Evolutionary conservation across 192 early-diverging fungal genomes (phyloP).

Genomic region (Umbelopsis vinacea): DNA sequence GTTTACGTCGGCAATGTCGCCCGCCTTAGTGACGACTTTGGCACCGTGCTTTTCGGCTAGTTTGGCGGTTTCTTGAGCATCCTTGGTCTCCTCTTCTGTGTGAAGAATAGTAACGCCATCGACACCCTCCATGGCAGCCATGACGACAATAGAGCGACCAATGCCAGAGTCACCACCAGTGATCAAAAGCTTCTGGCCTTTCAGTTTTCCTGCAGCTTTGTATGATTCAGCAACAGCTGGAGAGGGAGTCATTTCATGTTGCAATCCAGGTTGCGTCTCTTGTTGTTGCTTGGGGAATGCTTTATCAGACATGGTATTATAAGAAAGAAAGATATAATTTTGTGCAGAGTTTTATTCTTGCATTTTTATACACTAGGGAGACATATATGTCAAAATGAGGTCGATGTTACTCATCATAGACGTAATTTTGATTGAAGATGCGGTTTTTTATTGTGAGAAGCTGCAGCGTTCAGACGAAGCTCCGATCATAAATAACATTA

Average conservation of each 20-base stretch:
- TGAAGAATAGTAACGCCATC: conserved; percentile 49
- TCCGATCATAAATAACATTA: no score
- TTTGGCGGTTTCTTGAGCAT: conserved; percentile 41
- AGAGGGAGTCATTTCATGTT: conserved; percentile 41
- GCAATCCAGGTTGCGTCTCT: conserved; percentile 41
- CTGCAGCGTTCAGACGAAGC: no score
- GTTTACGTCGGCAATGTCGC: conserved; percentile 32
- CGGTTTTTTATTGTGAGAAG: background rate
- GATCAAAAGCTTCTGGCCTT: conserved; percentile 47
- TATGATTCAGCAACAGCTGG: conserved; percentile 39
- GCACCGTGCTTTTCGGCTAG: conserved; percentile 20
- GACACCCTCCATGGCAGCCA: conserved; percentile 49
- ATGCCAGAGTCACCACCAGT: conserved; percentile 49
- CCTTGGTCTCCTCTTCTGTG: conserved; percentile 44
- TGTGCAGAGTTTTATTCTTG: no score
- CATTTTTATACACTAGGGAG: background rate
- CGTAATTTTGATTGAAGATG: conserved; percentile 1
- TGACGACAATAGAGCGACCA: conserved; percentile 48
- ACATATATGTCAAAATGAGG: background rate
- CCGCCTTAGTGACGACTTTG: conserved; percentile 10
- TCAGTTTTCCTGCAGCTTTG: conserved; percentile 43
- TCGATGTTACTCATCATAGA: background rate
- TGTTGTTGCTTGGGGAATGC: background rate
- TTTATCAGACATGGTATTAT: background rate
- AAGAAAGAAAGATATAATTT: background rate